These are phyloP conservation scores for Rhodotorula diobovata DNA, from an alignment of 768 basidiomycete genomes.

Conservation along the genomic window DNA sequence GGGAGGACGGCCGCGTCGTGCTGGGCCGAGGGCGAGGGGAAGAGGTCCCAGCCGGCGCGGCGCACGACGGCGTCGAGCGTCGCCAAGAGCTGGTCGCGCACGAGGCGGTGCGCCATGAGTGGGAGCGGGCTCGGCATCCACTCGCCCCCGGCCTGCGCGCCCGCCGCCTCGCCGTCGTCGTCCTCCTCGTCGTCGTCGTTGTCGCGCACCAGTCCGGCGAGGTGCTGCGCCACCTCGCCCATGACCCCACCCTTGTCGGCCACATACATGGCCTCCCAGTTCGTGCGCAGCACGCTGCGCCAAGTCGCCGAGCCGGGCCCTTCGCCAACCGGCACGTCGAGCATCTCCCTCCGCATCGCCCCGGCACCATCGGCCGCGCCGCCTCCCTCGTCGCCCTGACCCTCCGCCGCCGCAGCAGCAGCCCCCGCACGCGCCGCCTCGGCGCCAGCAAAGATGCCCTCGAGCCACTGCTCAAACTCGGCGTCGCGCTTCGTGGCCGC, in stretches of 20 bases:
- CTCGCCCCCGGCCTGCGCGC: too few relatives aligned
- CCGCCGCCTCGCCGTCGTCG: neutral
- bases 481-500: neutral
- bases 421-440: neutral
- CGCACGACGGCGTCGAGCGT: neutral
- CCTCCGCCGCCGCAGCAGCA: neutral
- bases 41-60: neutral
- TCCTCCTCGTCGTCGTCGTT: neutral
- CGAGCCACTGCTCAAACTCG: constrained; percentile 5
- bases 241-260: constrained; percentile 1
- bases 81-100: neutral
- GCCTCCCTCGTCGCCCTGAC: neutral
- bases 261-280: constrained; percentile 1
- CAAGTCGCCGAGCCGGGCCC: neutral
- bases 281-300: neutral
- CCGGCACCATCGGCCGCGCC: neutral
- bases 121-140: neutral
- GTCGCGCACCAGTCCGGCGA: neutral
- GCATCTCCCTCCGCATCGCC: neutral
- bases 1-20: neutral
- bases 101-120: constrained; percentile 5
- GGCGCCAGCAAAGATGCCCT: neutral
- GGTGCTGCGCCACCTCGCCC: neutral
- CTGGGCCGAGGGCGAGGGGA: neutral
- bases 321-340: neutral